Conservation (phyloP, 75 land plant genomes). For the Adiantum capillusveneris region DNA sequence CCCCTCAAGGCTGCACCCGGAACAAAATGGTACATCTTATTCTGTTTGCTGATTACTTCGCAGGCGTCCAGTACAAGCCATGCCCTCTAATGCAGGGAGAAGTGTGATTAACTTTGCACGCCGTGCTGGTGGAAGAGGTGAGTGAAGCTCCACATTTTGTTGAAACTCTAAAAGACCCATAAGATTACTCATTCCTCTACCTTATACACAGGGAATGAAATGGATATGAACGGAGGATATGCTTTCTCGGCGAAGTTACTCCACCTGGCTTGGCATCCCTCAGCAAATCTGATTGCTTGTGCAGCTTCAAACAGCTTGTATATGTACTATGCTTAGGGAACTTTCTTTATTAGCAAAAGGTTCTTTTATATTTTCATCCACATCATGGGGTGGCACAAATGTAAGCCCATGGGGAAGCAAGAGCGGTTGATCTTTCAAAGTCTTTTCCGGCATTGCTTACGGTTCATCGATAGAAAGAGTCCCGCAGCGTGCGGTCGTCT, state of each 20-base stretch:
- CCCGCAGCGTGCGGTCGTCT: no score
- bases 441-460: no score
- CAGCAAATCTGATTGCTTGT: slow-evolving; percentile 67
- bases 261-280: slow-evolving; percentile 94
- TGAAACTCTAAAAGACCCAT: no score
- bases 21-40: no score
- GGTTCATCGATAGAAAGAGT: no score
- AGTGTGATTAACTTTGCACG: neutral
- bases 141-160: no score
- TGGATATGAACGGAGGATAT: slow-evolving; percentile 77
- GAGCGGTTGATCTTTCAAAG: no score
- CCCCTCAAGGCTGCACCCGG: no score
- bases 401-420: no score
- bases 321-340: slow-evolving; percentile 52
- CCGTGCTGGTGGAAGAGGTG: neutral
- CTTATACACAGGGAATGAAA: slow-evolving; percentile 48
- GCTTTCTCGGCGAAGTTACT: slow-evolving; percentile 84
- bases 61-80: neutral
- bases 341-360: neutral
- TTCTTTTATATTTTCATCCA: neutral
- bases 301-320: slow-evolving; percentile 75
- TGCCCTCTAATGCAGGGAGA: neutral
- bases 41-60: no score
- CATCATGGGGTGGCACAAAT: neutral
- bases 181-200: no score